Percentiles rank a stretch among this genome's conserved stretches.
These are phyloP conservation scores for Hypholoma sublateritium DNA, from an alignment of 768 basidiomycete species.

Conservation along the genomic window DNA sequence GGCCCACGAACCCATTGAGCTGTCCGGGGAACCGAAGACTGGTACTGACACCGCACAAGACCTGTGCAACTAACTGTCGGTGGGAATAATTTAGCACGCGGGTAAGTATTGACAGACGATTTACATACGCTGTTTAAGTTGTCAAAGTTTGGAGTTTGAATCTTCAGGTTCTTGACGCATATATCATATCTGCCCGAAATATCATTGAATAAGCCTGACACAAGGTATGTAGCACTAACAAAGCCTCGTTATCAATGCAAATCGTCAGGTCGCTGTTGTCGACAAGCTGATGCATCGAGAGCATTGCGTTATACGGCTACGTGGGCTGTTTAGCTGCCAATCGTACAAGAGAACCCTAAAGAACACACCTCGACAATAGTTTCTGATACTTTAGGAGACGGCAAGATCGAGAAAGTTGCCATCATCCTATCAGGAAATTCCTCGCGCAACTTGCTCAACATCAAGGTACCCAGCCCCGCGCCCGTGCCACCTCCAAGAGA, in stretches of 20 bases:
- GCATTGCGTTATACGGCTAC: conserved; percentile 84
- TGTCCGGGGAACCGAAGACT: conserved; percentile 93
- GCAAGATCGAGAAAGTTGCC: conserved; percentile 52
- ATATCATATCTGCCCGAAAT: conserved; percentile 62
- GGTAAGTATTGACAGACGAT: background rate
- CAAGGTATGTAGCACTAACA: conserved; percentile 43
- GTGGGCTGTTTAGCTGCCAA: conserved; percentile 36
- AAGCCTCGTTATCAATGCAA: conserved; percentile 85
- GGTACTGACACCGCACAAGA: conserved; percentile 95
- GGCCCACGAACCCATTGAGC: conserved; percentile 68
- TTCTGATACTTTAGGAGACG: conserved; percentile 59
- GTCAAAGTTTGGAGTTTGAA: conserved; percentile 59
- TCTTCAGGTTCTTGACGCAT: conserved; percentile 61
- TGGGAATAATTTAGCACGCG: background rate
- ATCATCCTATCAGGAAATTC: conserved; percentile 59
- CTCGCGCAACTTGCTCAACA: conserved; percentile 82
- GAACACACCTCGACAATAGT: conserved; percentile 60
- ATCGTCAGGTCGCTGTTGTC: conserved; percentile 85
- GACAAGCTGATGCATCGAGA: conserved; percentile 87
- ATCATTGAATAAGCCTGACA: background rate
- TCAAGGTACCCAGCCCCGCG: conserved; percentile 78
- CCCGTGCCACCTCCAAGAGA: conserved; percentile 93
- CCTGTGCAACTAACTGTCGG: conserved; percentile 70
- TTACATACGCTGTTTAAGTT: conserved; percentile 67
- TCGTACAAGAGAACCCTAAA: conserved; percentile 32